Conservation (phyloP, 2,329 filamentous ascomycete species). For the Colletotrichum karsti region DNA sequence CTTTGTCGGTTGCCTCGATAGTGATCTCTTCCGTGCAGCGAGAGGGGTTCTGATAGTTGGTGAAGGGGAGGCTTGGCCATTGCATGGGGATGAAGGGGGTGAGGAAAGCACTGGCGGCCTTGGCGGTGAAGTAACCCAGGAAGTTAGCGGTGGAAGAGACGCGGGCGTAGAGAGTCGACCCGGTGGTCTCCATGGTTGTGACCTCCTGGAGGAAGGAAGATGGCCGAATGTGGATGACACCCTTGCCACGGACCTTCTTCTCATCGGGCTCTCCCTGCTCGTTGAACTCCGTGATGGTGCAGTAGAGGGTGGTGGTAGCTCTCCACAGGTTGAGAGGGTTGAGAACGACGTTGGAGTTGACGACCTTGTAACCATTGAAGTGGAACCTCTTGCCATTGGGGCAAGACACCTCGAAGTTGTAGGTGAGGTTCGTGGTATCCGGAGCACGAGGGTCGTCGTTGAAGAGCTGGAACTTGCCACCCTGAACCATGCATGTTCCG, state of each 20-base stretch:
- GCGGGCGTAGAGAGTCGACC: conserved; percentile 53
- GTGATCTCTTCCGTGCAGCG: conserved; percentile 49
- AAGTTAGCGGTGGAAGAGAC: conserved; percentile 57
- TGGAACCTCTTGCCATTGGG: conserved; percentile 59
- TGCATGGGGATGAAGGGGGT: conserved; percentile 62
- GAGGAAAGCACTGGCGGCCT: conserved; percentile 61
- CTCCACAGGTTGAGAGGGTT: conserved; percentile 66
- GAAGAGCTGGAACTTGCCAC: conserved; percentile 68
- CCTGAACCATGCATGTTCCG: conserved; percentile 68
- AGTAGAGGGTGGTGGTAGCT: conserved; percentile 69
- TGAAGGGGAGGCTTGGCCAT: conserved; percentile 57
- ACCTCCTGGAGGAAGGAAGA: conserved; percentile 64
- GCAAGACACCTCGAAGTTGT: conserved; percentile 68
- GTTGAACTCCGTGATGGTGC: conserved; percentile 58
- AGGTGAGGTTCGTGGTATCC: conserved; percentile 67
- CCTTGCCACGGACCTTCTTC: conserved; percentile 61
- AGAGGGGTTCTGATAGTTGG: conserved; percentile 60
- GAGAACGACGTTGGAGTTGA: conserved; percentile 67
- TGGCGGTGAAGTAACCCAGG: conserved; percentile 63
- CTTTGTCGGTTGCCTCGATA: conserved; percentile 61
- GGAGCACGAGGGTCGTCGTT: conserved; percentile 60
- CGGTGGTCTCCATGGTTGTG: conserved; percentile 59
- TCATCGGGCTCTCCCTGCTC: conserved; percentile 36
- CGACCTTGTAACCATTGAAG: conserved; percentile 70
- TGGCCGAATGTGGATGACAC: conserved; percentile 64